Evolutionary conservation across 2,329 filamentous ascomycete genomes (phyloP).

Genomic region (Trichoderma cornu-damae): DNA sequence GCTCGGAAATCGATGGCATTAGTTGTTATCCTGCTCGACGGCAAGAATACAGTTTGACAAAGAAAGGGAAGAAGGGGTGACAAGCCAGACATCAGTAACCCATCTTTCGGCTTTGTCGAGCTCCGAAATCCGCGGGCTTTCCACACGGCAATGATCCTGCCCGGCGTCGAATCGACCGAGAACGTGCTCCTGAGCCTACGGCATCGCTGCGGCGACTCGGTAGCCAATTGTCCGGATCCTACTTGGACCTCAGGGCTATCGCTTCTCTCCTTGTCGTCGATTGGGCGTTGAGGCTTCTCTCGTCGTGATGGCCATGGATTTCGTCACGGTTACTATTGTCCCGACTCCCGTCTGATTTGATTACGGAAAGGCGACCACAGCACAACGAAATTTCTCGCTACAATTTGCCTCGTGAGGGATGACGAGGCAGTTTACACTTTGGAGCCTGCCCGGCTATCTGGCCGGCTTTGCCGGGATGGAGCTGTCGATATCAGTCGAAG

Average conservation of each 20-base stretch:
- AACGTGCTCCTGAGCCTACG: neutral
- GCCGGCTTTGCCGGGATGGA: neutral
- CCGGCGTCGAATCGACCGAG: neutral
- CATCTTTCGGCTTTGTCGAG: neutral
- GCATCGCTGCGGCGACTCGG: neutral
- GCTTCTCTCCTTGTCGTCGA: neutral
- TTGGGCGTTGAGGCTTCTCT: neutral
- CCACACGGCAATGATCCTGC: neutral
- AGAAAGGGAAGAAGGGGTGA: neutral
- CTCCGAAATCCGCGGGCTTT: slow-evolving; percentile 1
- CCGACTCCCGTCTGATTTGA: neutral
- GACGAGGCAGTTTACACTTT: neutral
- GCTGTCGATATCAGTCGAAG: neutral
- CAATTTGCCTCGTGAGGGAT: neutral
- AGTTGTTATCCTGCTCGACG: neutral
- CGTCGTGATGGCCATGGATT: neutral
- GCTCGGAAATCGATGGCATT: slow-evolving; percentile 10
- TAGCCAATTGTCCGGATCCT: neutral
- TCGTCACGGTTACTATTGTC: neutral
- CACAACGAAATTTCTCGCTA: neutral
- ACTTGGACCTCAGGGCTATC: neutral
- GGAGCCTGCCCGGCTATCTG: neutral
- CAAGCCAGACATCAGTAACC: neutral
- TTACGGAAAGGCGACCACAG: neutral
- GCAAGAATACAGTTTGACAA: neutral